Base-by-base conservation (phyloP, 176 grass and related monocot species). In the Juncus inflexus region DNA sequence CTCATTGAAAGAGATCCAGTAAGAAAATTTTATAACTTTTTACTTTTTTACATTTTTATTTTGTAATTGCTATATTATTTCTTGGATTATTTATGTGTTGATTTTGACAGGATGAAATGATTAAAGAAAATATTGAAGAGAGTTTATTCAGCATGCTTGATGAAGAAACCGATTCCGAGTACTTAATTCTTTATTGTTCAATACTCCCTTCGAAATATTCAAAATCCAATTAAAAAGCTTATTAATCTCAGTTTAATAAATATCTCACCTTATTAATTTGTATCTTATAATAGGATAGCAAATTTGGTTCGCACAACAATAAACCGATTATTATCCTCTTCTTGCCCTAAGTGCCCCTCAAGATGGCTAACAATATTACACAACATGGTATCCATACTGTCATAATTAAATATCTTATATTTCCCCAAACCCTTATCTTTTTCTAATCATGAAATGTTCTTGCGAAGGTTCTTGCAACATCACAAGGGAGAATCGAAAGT, bases 131-230 rank as follows among this genome's bases (percentile, higher is more conserved):
- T 49, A 99, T 92, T 10, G 88, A 99, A 86, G 94, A 90, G 78
- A 84, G 91, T 76, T 76, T 92, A 15, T 99, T 99, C 83, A 84
- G 75, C 52, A 84, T 92, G 88, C 94, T 99, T 77, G 89, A 99
- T 77, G 94, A 91, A 45, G 88, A 99, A 89, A 99, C 89, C 55
- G 94, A 99, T 63, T 80, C 83, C 67, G 85, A 99, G 92, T 97
- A 91, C 76, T 82, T 89, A 66, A 28, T 54, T 42, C n/a, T 60
- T 58, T 66, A 28, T 28, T 28, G 19, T 28, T 28, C 50, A 16
- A 51, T 71, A 42, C n/a, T 12, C 9, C 10, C 0, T 19, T 36
- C 5, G 15, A 4, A 16, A 59, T 38, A 49, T 43, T 57, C 3
- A 11, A 37, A 40, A 12, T 13, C 50, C 50, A n/a, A 52, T n/a